Conservation (phyloP, 2,329 filamentous ascomycete species). For the Neonectria punicea region DNA sequence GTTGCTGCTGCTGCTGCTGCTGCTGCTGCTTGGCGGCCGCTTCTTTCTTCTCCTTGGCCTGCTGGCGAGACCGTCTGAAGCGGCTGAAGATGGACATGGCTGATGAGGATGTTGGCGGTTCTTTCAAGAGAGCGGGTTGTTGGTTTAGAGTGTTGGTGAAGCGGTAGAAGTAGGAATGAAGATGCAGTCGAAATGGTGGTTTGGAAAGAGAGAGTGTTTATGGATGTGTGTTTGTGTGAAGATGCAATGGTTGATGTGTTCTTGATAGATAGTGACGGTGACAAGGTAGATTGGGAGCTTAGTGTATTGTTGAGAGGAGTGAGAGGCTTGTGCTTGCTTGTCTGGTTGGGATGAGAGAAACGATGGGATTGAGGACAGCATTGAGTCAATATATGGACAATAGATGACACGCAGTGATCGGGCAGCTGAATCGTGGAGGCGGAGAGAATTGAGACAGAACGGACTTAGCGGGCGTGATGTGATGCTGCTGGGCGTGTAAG, state of each 20-base stretch:
- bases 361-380: neutral
- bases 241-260: neutral
- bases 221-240: neutral
- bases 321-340: slow-evolving; percentile 11
- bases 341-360: neutral
- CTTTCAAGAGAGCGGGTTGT: neutral
- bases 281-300: neutral
- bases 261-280: neutral
- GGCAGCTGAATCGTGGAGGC: neutral
- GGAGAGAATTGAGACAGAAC: slow-evolving; percentile 8
- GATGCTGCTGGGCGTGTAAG: slow-evolving; percentile 9
- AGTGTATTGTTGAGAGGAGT: neutral
- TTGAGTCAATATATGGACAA: slow-evolving; percentile 4
- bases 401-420: neutral
- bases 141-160: slow-evolving; percentile 7
- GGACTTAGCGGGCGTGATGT: slow-evolving; percentile 1
- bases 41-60: slow-evolving; percentile 64
- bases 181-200: neutral
- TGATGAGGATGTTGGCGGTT: slow-evolving; percentile 10
- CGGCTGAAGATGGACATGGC: slow-evolving; percentile 68
- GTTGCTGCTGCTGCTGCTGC: slow-evolving; percentile 57
- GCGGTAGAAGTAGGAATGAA: neutral
- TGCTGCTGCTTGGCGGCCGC: slow-evolving; percentile 59
- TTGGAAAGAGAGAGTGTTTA: neutral
- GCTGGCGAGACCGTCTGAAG: slow-evolving; percentile 62